Conservation (phyloP, 225 moss, liverwort and hornwort species). For the Marchantia polymorpha region DNA sequence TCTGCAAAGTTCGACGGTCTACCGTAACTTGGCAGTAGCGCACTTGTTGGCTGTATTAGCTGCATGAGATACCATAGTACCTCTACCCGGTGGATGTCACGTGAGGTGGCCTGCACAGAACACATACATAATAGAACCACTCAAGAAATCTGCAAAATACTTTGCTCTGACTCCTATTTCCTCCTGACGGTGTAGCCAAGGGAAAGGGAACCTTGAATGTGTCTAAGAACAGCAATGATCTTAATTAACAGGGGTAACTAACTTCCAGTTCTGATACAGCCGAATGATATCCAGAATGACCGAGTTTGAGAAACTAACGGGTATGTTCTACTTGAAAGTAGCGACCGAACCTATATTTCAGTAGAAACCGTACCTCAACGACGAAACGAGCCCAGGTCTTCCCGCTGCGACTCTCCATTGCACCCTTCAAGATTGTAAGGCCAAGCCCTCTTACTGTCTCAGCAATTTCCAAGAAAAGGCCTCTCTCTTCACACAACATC, state of each 20-base stretch:
- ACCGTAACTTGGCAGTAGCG: not conserved
- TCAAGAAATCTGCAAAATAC: not conserved
- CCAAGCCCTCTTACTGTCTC: conserved; percentile 23
- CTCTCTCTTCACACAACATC: conserved; percentile 17
- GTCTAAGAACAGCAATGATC: too few species aligned
- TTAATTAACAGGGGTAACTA: too few species aligned
- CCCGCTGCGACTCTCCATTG: conserved; percentile 19
- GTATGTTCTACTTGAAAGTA: too few species aligned
- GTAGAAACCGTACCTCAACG: conserved; percentile 24
- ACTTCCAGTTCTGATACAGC: too few species aligned
- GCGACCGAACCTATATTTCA: too few species aligned
- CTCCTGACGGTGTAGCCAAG: too few species aligned
- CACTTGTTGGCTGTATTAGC: conserved; percentile 11
- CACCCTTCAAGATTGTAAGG: conserved; percentile 31
- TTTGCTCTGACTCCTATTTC: not conserved
- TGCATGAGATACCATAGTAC: conserved; percentile 27
- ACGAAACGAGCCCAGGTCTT: conserved; percentile 34
- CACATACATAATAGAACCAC: not conserved
- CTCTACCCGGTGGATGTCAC: conserved; percentile 26
- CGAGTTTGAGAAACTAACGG: too few species aligned
- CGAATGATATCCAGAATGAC: too few species aligned
- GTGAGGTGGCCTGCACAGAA: conserved; percentile 18
- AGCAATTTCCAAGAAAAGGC: conserved; percentile 27
- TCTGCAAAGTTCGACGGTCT: conserved; percentile 2
- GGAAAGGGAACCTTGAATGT: too few species aligned